These are phyloP conservation scores for Cryptococcus jaspeensis DNA, from an alignment of 1,284 basidiomycete species.

Conservation along the genomic window DNA sequence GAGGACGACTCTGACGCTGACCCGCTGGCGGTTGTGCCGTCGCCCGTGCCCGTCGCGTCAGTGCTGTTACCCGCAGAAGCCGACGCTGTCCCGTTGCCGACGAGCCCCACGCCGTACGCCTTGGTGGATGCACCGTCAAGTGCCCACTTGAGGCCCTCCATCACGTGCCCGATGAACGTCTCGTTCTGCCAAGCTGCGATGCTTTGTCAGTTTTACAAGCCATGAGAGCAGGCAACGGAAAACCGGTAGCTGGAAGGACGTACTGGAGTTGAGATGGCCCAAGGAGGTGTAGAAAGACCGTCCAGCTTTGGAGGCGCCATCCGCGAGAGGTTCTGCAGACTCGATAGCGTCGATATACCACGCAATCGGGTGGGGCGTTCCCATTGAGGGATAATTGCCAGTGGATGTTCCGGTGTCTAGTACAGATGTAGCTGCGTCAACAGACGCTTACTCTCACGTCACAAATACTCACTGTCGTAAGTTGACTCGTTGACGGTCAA, in stretches of 20 bases:
- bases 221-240: neutral
- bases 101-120: constrained; percentile 43
- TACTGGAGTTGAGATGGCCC: constrained; percentile 67
- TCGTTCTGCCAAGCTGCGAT: constrained; percentile 55
- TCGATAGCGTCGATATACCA: constrained; percentile 74
- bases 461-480: constrained; percentile 58
- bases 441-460: too few species aligned
- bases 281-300: constrained; percentile 77
- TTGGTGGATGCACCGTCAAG: constrained; percentile 56
- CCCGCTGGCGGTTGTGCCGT: neutral
- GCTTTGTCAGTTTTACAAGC: neutral
- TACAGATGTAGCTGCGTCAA: neutral
- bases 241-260: constrained; percentile 9
- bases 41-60: neutral
- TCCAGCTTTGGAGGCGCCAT: constrained; percentile 57
- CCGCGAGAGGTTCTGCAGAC: constrained; percentile 53
- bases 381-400: constrained; percentile 36
- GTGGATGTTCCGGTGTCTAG: constrained; percentile 39
- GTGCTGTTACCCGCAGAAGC: neutral
- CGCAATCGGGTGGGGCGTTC: constrained; percentile 55
- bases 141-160: constrained; percentile 71
- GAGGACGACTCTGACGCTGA: neutral
- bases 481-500: constrained; percentile 67
- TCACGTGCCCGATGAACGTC: constrained; percentile 66
- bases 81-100: constrained; percentile 31